Evolutionary conservation across 345 rosid species (phyloP).

Genomic region (Camelina neglecta): DNA sequence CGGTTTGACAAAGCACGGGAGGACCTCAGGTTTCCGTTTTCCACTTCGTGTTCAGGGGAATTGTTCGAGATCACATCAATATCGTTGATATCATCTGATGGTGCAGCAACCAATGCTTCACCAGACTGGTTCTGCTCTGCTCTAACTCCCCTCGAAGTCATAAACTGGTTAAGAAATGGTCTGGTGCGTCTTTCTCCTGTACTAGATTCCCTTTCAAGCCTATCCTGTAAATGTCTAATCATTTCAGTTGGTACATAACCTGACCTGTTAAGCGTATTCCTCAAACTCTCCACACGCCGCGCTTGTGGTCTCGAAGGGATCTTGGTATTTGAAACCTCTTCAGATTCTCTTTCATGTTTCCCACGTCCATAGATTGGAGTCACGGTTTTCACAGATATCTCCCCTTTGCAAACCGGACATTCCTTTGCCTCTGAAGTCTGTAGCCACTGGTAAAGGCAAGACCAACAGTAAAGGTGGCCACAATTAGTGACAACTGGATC

Average conservation of each 20-base stretch:
- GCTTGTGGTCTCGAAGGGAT: slow-evolving; percentile 80
- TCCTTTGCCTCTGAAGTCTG: slow-evolving; percentile 80
- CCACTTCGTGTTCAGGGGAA: slow-evolving; percentile 48
- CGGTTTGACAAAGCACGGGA: slow-evolving; percentile 33
- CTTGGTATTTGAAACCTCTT: slow-evolving; percentile 57
- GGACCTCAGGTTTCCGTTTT: slow-evolving; percentile 48
- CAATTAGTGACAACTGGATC: slow-evolving; percentile 93
- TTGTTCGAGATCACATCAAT: slow-evolving; percentile 49
- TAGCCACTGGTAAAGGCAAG: slow-evolving; percentile 82
- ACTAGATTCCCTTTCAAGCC: slow-evolving; percentile 59
- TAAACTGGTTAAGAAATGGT: slow-evolving; percentile 53
- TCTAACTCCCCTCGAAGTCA: slow-evolving; percentile 63
- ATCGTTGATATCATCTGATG: slow-evolving; percentile 39
- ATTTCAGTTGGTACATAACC: slow-evolving; percentile 58
- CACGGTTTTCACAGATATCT: slow-evolving; percentile 66
- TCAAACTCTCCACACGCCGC: slow-evolving; percentile 75
- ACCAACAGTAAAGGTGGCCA: slow-evolving; percentile 95
- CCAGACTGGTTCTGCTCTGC: slow-evolving; percentile 57
- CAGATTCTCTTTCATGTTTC: slow-evolving; percentile 48
- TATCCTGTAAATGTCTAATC: slow-evolving; percentile 67
- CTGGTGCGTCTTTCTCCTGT: slow-evolving; percentile 40
- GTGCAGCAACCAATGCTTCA: slow-evolving; percentile 37
- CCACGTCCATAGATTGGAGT: slow-evolving; percentile 93
- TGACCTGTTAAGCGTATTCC: slow-evolving; percentile 69
- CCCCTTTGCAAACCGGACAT: slow-evolving; percentile 95